A percentile compares a stretch with the other conserved stretches of the same genome.
Conservation (phyloP, 2,329 filamentous ascomycete species). For the Coniella vitis region DNA sequence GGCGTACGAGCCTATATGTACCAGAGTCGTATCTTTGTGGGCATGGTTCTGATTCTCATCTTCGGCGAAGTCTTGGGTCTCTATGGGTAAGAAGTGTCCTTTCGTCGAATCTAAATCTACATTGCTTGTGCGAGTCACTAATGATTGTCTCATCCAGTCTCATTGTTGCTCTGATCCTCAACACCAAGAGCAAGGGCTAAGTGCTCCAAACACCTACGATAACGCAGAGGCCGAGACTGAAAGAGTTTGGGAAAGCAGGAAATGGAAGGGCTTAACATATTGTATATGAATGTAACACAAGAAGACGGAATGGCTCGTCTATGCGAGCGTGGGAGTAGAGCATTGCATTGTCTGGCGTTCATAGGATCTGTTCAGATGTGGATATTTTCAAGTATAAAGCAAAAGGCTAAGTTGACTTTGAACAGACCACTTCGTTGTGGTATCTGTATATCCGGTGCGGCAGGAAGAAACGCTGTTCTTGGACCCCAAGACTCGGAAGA, state of each 20-base stretch:
- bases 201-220: background rate
- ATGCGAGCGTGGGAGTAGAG: slow-evolving; percentile 1
- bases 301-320: slow-evolving; percentile 1
- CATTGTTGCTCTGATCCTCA: slow-evolving; percentile 88
- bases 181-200: slow-evolving; percentile 71
- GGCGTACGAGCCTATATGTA: slow-evolving; percentile 94
- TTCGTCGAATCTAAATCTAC: background rate
- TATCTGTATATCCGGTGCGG: too few relatives aligned
- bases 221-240: background rate
- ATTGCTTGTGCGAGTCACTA: background rate
- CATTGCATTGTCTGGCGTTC: too few relatives aligned
- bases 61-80: slow-evolving; percentile 96
- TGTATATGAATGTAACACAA: slow-evolving; percentile 12
- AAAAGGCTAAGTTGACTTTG: background rate
- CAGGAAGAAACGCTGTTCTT: too few relatives aligned
- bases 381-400: background rate
- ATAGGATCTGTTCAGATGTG: too few relatives aligned
- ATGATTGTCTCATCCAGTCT: slow-evolving; percentile 46
- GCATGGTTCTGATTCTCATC: slow-evolving; percentile 98
- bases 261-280: background rate
- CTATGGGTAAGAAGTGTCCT: slow-evolving; percentile 64
- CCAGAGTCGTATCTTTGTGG: slow-evolving; percentile 92
- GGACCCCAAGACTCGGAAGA: too few relatives aligned
- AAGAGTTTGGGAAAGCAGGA: background rate
- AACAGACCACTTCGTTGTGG: too few relatives aligned